Percentiles rank a stretch among this genome's conserved stretches.
These are phyloP conservation scores for Candida boidinii DNA, from an alignment of 805 yeast species.

Conservation along the genomic window DNA sequence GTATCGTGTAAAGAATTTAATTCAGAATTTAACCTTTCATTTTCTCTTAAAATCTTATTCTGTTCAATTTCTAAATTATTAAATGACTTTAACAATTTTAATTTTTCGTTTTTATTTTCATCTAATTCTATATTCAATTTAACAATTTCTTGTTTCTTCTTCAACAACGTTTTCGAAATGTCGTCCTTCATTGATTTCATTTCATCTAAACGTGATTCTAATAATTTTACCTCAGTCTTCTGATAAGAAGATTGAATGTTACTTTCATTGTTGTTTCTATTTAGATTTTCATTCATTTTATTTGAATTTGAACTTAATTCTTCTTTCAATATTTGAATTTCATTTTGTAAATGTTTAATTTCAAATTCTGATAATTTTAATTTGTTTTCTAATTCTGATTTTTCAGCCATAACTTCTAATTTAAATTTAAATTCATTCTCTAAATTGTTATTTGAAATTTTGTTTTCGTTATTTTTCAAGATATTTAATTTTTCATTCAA, in stretches of 20 bases:
- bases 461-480: conserved; percentile 20
- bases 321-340: conserved; percentile 19
- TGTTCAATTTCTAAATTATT: conserved; percentile 13
- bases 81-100: conserved; percentile 9
- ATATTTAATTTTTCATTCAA: conserved; percentile 20
- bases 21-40: conserved; percentile 13
- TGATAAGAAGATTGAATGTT: background rate
- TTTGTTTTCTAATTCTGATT: conserved; percentile 29
- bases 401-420: conserved; percentile 26
- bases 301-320: background rate
- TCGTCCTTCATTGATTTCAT: background rate
- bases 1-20: conserved; percentile 9
- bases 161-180: conserved; percentile 6
- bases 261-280: background rate
- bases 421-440: conserved; percentile 15
- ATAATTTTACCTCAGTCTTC: background rate
- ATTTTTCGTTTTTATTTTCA: conserved; percentile 8
- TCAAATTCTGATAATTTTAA: conserved; percentile 30
- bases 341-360: conserved; percentile 26
- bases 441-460: too few species aligned
- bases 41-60: conserved; percentile 11
- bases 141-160: conserved; percentile 8
- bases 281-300: background rate
- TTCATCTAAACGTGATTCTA: background rate
- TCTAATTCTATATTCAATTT: conserved; percentile 10